These are phyloP conservation scores for Suillus weaverae DNA, from an alignment of 768 basidiomycete genomes.

Conservation along the genomic window DNA sequence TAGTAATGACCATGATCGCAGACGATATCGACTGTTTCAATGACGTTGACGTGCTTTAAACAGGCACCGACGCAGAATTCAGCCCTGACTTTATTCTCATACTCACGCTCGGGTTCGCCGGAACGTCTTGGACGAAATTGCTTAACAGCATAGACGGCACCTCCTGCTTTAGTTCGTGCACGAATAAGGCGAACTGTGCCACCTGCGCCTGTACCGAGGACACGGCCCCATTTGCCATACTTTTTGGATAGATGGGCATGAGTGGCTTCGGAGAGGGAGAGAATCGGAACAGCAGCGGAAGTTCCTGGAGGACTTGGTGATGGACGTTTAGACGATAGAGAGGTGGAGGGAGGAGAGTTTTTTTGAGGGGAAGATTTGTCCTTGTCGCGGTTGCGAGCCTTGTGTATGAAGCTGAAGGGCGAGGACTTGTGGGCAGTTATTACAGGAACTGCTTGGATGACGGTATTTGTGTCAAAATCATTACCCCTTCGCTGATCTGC, in stretches of 20 bases:
- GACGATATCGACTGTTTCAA: conserved; percentile 97
- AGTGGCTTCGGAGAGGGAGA: conserved; percentile 77
- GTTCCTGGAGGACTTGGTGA: conserved; percentile 29
- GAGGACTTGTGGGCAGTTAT: conserved; percentile 27
- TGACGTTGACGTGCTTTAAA: conserved; percentile 93
- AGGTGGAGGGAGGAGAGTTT: conserved; percentile 30
- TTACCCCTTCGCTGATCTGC: conserved; percentile 36
- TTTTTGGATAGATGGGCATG: conserved; percentile 95
- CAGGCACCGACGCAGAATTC: conserved; percentile 98
- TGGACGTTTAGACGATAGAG: conserved; percentile 24
- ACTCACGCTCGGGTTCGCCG: conserved; percentile 93
- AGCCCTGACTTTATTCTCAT: conserved; percentile 99
- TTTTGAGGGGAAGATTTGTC: conserved; percentile 12
- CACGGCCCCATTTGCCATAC: conserved; percentile 98
- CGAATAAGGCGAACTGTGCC: conserved; percentile 97
- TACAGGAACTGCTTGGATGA: conserved; percentile 33
- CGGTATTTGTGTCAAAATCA: conserved; percentile 36
- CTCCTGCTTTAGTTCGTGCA: conserved; percentile 76
- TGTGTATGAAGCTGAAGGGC: conserved; percentile 34
- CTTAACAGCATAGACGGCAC: conserved; percentile 91
- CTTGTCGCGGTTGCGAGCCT: conserved; percentile 32
- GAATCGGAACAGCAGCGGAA: conserved; percentile 36
- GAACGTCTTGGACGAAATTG: conserved; percentile 90
- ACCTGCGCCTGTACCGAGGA: conserved; percentile 95
- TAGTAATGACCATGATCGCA: conserved; percentile 98